Evolutionary conservation across 495 filamentous ascomycete genomes (phyloP).

Genomic region (Neurospora sp.): DNA sequence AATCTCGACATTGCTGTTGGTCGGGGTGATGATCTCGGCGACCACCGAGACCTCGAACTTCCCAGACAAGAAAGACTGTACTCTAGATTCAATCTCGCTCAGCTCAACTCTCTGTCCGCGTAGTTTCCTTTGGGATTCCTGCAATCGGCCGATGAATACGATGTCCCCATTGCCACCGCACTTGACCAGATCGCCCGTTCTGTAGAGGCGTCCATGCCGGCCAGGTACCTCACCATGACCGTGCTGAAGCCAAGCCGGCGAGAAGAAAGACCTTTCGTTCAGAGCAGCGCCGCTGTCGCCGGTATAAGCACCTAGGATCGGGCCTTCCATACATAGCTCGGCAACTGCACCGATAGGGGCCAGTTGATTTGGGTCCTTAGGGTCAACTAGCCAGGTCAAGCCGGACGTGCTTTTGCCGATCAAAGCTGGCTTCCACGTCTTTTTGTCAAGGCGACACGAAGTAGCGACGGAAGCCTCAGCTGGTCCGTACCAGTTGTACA

Average conservation of each 20-base stretch:
- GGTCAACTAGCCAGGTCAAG: slow-evolving; percentile 19
- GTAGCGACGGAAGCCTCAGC: neutral
- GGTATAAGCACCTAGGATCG: slow-evolving; percentile 38
- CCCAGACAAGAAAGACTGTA: slow-evolving; percentile 6
- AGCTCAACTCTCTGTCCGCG: slow-evolving; percentile 30
- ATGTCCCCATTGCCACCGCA: slow-evolving; percentile 40
- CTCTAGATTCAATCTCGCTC: slow-evolving; percentile 25
- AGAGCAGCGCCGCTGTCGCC: slow-evolving; percentile 7
- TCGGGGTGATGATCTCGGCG: slow-evolving; percentile 34
- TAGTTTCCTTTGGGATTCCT: slow-evolving; percentile 30
- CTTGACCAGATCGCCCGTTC: slow-evolving; percentile 29
- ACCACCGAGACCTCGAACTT: slow-evolving; percentile 5
- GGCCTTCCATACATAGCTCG: slow-evolving; percentile 38
- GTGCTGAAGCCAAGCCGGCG: slow-evolving; percentile 28
- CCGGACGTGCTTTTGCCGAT: neutral
- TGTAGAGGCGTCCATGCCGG: slow-evolving; percentile 18
- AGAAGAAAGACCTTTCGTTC: neutral
- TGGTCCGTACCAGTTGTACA: neutral
- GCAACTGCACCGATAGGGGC: slow-evolving; percentile 35
- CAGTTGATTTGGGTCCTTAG: slow-evolving; percentile 20
- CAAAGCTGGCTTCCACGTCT: neutral
- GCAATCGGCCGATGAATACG: slow-evolving; percentile 21
- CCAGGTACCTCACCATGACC: slow-evolving; percentile 4
- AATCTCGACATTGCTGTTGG: neutral
- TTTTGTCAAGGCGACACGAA: neutral